Conservation (phyloP, 2,329 filamentous ascomycete species). For the Ceratocystis huliohia region DNA sequence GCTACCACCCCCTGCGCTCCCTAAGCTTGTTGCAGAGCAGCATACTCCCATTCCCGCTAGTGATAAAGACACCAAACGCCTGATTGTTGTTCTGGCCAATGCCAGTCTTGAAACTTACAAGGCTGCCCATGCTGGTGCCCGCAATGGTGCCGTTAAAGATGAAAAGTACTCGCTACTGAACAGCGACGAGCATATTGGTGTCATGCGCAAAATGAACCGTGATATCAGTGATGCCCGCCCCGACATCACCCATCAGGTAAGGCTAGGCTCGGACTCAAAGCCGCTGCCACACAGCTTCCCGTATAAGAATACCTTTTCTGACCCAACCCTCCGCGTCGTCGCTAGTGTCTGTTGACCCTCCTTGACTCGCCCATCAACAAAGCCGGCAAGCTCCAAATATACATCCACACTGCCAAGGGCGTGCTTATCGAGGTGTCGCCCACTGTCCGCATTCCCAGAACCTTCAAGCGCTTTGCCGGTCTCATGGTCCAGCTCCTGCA, state of each 20-base stretch:
- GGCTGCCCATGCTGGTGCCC: slow-evolving; percentile 60
- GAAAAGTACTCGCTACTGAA: slow-evolving; percentile 97
- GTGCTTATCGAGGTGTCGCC: slow-evolving; percentile 96
- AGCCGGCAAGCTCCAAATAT: slow-evolving; percentile 92
- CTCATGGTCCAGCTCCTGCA: slow-evolving; percentile 97
- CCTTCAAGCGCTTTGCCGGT: slow-evolving; percentile 97
- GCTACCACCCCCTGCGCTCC: slow-evolving; percentile 78
- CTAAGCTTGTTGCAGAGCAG: slow-evolving; percentile 87
- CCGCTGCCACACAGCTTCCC: too few relatives aligned
- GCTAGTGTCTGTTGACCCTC: slow-evolving; percentile 85
- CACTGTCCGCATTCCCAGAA: slow-evolving; percentile 93
- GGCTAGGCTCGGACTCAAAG: slow-evolving; percentile 25
- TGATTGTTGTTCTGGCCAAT: slow-evolving; percentile 94
- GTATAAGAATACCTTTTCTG: too few relatives aligned
- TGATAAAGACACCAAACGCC: slow-evolving; percentile 80
- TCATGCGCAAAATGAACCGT: slow-evolving; percentile 98
- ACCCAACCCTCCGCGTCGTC: too few relatives aligned
- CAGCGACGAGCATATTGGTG: slow-evolving; percentile 96
- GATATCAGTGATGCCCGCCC: slow-evolving; percentile 96
- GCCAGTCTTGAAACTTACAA: slow-evolving; percentile 97
- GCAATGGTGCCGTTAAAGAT: slow-evolving; percentile 55
- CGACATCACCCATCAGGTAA: slow-evolving; percentile 96
- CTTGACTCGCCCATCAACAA: slow-evolving; percentile 99
- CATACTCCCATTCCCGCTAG: slow-evolving; percentile 67
- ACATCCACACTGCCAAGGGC: slow-evolving; percentile 94